Conservation (phyloP, 139 green algal species). For the Chlorella sorokiniana region DNA sequence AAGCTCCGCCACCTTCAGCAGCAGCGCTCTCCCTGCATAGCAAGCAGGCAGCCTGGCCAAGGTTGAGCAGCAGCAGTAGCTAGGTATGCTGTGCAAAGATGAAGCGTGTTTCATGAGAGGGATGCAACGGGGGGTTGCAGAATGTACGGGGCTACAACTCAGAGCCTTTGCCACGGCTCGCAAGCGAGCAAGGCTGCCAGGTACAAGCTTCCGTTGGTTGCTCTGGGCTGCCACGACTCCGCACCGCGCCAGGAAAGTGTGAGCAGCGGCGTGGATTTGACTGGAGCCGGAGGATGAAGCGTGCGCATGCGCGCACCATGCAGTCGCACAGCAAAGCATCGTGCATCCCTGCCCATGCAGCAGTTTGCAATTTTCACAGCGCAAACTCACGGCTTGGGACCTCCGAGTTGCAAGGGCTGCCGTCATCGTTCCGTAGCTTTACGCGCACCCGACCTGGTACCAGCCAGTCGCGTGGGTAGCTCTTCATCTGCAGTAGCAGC, state of each 20-base stretch:
- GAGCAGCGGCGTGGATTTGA: constrained; percentile 24
- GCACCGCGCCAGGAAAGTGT: constrained; percentile 17
- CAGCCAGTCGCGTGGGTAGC: constrained; percentile 64
- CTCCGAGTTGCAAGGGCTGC: constrained; percentile 52
- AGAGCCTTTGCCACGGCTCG: constrained; percentile 8
- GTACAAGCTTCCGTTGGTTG: constrained; percentile 2
- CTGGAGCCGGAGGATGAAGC: not conserved
- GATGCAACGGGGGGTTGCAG: not conserved
- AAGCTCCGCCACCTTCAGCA: constrained; percentile 50
- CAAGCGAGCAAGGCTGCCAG: constrained; percentile 9
- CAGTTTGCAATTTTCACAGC: not conserved
- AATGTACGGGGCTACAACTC: constrained; percentile 7
- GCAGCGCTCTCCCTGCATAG: constrained; percentile 29
- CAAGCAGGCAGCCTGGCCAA: not conserved
- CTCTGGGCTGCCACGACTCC: constrained; percentile 36
- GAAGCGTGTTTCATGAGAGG: not conserved
- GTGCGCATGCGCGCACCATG: not conserved
- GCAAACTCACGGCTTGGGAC: constrained; percentile 45
- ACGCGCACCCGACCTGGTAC: constrained; percentile 61
- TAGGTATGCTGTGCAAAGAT: not conserved
- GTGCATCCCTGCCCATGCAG: not conserved
- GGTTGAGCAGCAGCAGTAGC: not conserved
- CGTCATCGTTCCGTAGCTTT: constrained; percentile 54
- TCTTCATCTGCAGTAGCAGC: constrained; percentile 61
- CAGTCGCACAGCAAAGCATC: not conserved